A percentile compares a stretch with the other conserved stretches of the same genome.
phyloP scores from a whole-genome alignment of 2,329 filamentous ascomycete genomes.

The Fusarium verticillioides region DNA sequence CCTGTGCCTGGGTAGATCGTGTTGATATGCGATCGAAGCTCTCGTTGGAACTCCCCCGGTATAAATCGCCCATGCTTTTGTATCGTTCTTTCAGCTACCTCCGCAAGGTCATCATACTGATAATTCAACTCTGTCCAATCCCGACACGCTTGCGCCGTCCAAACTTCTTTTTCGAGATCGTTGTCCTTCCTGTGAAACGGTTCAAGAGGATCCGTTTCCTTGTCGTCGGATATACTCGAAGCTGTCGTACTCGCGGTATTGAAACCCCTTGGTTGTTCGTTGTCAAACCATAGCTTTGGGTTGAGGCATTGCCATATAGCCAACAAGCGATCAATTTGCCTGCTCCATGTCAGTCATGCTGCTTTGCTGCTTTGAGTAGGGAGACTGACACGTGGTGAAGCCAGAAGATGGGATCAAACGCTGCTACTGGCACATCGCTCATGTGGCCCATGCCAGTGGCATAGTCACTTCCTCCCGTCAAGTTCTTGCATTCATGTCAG shows the following conservation, averaged over 20 bases:
- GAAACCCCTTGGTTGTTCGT: accelerated
- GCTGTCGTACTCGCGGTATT: accelerated
- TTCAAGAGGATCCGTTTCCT: background rate
- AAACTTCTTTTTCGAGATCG: background rate
- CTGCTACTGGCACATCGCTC: slow-evolving; percentile 1
- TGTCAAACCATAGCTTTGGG: background rate
- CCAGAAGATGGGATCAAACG: slow-evolving; percentile 5
- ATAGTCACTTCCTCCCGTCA: background rate
- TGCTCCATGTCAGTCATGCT: background rate
- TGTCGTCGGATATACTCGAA: background rate
- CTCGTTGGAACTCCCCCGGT: background rate
- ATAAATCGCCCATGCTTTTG: background rate
- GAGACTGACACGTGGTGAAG: background rate
- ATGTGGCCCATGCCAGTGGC: background rate
- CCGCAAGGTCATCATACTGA: background rate
- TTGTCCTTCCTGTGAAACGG: background rate
- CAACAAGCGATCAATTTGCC: background rate
- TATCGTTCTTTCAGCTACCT: background rate
- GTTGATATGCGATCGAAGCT: background rate
- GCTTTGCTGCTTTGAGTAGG: accelerated
- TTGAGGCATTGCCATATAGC: background rate
- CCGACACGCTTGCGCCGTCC: background rate
- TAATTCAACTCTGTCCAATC: background rate
- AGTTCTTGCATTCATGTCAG: background rate
- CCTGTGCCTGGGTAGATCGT: background rate